A percentile compares a stretch with the other conserved stretches of the same genome.
Evolutionary conservation across 805 yeast genomes (phyloP).

Genomic region (Dipodascus geniculatus): DNA sequence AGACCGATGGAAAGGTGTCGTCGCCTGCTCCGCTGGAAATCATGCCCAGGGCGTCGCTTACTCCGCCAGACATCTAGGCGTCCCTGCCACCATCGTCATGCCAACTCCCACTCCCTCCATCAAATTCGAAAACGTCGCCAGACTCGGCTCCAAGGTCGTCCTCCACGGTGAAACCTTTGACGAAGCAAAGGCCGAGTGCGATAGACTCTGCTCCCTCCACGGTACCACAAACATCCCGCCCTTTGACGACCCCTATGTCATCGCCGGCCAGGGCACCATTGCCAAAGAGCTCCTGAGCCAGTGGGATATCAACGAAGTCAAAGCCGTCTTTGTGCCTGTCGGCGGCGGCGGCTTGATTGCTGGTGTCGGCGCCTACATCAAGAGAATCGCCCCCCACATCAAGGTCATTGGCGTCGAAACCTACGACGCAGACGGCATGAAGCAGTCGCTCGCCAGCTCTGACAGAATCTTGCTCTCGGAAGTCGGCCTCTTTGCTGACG

Average conservation of each 20-base stretch:
- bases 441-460: constrained; percentile 49
- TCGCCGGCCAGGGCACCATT: constrained; percentile 98
- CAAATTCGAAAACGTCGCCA: constrained; percentile 80
- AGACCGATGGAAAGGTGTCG: constrained; percentile 69
- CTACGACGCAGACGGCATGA: constrained; percentile 86
- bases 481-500: constrained; percentile 98
- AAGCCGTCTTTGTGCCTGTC: constrained; percentile 82
- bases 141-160: constrained; percentile 91
- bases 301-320: constrained; percentile 58
- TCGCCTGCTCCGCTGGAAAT: constrained; percentile 98
- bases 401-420: constrained; percentile 95
- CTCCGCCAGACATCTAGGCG: constrained; percentile 72
- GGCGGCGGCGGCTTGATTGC: constrained; percentile 97
- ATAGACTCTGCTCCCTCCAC: constrained; percentile 51
- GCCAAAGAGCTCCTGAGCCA: constrained; percentile 91
- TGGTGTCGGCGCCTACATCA: constrained; percentile 82
- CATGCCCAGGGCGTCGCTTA: constrained; percentile 99
- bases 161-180: constrained; percentile 91
- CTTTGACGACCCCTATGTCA: constrained; percentile 93
- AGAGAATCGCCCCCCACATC: constrained; percentile 95
- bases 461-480: constrained; percentile 43
- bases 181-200: constrained; percentile 86
- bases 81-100: constrained; percentile 96
- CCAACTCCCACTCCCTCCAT: constrained; percentile 95
- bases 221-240: constrained; percentile 93